Conservation (phyloP, 768 basidiomycete genomes). For the Boletus sensibilis region DNA sequence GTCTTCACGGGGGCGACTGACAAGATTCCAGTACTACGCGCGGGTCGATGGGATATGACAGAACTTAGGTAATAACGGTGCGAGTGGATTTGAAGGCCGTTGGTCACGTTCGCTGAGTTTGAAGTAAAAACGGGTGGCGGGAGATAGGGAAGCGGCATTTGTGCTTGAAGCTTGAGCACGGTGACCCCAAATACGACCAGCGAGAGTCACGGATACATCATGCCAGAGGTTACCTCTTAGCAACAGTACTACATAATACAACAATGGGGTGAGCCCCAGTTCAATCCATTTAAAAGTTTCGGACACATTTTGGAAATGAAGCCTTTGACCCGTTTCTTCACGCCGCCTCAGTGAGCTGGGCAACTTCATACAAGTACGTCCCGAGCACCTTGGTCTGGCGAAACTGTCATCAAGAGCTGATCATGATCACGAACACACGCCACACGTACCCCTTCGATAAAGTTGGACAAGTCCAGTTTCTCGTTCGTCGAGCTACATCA, state of each 20-base stretch:
- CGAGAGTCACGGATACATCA: too few species aligned
- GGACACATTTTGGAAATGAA: not conserved
- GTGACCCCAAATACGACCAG: too few species aligned
- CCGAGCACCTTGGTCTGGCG: conserved; percentile 35
- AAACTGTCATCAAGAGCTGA: not conserved
- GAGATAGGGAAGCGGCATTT: too few species aligned
- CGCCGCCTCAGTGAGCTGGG: conserved; percentile 13
- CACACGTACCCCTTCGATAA: conserved; percentile 71
- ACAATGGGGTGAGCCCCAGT: not conserved
- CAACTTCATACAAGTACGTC: conserved; percentile 34
- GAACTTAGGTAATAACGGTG: not conserved
- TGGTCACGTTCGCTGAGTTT: conserved; percentile 23
- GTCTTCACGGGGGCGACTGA: not conserved
- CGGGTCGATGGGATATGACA: not conserved
- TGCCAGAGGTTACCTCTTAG: too few species aligned
- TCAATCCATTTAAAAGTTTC: not conserved
- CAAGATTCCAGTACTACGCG: not conserved
- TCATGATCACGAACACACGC: not conserved
- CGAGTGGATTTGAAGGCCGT: not conserved
- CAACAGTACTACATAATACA: not conserved
- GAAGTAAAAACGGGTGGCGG: conserved; percentile 5
- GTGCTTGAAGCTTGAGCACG: too few species aligned
- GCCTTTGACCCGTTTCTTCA: conserved; percentile 5
- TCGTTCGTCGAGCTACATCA: conserved; percentile 80
- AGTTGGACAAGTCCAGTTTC: conserved; percentile 90